phyloP scores from a whole-genome alignment of 371 early-diverging fungal species.

The Syncephalastrum racemosum region DNA sequence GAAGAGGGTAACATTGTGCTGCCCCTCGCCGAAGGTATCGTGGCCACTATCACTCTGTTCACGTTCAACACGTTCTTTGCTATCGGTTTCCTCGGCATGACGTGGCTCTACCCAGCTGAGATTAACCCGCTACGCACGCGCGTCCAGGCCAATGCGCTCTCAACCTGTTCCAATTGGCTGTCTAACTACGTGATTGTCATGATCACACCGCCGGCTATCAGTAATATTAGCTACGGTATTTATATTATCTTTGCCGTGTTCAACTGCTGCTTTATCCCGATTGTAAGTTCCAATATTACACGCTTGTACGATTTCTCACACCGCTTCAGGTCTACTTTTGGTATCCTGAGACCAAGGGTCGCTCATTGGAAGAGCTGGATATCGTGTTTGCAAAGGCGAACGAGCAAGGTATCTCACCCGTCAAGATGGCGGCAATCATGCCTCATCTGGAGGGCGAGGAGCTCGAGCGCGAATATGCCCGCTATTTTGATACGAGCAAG shows the following conservation, averaged over 20 bases:
- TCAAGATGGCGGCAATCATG: constrained; percentile 18
- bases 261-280: constrained; percentile 31
- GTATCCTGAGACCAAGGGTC: constrained; percentile 78
- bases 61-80: constrained; percentile 54
- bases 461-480: constrained; percentile 12
- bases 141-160: constrained; percentile 30
- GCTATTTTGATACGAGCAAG: constrained; percentile 11
- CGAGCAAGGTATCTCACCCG: constrained; percentile 16
- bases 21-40: constrained; percentile 19
- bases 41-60: constrained; percentile 38
- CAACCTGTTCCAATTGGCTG: constrained; percentile 64
- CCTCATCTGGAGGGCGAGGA: constrained; percentile 15
- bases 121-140: constrained; percentile 41
- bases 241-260: constrained; percentile 46
- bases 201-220: constrained; percentile 27
- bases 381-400: constrained; percentile 12
- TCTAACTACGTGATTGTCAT: constrained; percentile 39
- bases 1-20: constrained; percentile 14
- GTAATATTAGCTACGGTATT: constrained; percentile 34
- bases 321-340: constrained; percentile 45
- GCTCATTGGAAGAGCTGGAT: constrained; percentile 63
- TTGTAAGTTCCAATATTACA: constrained; percentile 7
- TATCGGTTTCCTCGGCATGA: constrained; percentile 61
- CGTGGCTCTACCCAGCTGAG: constrained; percentile 54
- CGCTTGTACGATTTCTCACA: not conserved